These are phyloP conservation scores for Arachis stenosperma DNA, from an alignment of 306 rosid species.

Conservation along the genomic window DNA sequence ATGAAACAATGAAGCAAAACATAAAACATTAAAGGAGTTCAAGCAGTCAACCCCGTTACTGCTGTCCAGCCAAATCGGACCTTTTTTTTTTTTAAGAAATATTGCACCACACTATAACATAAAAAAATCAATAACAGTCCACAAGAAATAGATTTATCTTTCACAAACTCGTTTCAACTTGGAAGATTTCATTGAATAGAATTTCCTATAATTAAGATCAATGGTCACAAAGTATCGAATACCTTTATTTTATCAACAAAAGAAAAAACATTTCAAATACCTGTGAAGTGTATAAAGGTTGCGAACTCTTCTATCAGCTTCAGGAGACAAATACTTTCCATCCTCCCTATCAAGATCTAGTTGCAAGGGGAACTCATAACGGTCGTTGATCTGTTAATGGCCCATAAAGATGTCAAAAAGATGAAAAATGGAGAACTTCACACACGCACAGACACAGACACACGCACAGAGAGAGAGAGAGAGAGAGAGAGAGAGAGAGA, in stretches of 20 bases:
- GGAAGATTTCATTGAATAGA: slow-evolving; percentile 7
- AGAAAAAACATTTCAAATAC: slow-evolving; percentile 37
- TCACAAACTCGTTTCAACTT: neutral
- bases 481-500: no score
- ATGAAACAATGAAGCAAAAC: neutral
- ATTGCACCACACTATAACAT: neutral
- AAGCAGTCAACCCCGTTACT: neutral
- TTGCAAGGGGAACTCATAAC: slow-evolving; percentile 92
- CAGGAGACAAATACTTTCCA: slow-evolving; percentile 89
- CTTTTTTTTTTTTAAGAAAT: neutral
- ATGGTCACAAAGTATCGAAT: neutral
- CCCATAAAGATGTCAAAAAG: slow-evolving; percentile 7
- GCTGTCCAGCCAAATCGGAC: neutral
- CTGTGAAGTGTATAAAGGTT: slow-evolving; percentile 93
- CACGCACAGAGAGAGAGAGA: no score
- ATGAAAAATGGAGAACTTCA: neutral
- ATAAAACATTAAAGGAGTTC: neutral
- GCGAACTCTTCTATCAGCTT: slow-evolving; percentile 87
- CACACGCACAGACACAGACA: neutral
- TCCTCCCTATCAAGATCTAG: slow-evolving; percentile 93
- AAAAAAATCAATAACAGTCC: slow-evolving; percentile 1
- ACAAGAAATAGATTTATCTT: neutral
- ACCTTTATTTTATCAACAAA: no score
- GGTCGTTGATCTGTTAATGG: slow-evolving; percentile 80
- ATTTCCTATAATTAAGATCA: slow-evolving; percentile 9